Evolutionary conservation across 2,329 filamentous ascomycete species (phyloP), one percentile per base, ranked within the genome.

Genomic region (Gliomastix tumulicola): DNA sequence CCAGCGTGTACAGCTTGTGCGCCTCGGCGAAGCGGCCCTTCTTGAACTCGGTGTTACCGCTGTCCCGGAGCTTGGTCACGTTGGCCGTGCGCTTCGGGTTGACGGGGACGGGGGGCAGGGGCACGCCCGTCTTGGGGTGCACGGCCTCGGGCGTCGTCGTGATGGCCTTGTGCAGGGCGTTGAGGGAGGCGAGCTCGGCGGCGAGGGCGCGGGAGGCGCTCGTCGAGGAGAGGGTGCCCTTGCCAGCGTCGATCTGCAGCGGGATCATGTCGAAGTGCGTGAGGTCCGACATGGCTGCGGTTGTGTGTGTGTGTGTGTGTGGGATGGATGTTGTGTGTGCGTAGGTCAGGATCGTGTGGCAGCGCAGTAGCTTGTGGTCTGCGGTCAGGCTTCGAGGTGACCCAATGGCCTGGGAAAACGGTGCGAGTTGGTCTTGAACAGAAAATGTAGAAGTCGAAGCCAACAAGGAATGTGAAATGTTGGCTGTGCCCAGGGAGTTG

Each of bases 31-130:
- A 79, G 48, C 79, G 74, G 49, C 74, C 74, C 62, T 90, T 89
- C 61, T 87, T 84, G 70, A 86, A 90, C 49, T 85, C 79, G 40
- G 67, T 67, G 68, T 95, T 95, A 51, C 88, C 90, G 39, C 75
- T 76, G 59, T 97, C 92, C 57, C 88, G 86, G 47, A 97, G 80
- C 66, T 97, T 97, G 63, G 72, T 78, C 62, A 98, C 84, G 56
- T 89, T 80, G 23, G 86, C 88, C 46, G 76, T 82, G 54, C 90
- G 87, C 67, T 96, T 95, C 35, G 88, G 89, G 69, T 95, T 94
- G 43, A 96, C 82, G 41, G 89, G 89, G 30, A 94, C 74, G 0
- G 92, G 92, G 0, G 90, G 84, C 6, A 89, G 88, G 0, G 90
- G 90, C 16, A 88, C 69, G 33, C 65, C 71, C 41, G 76, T 72